phyloP scores from a whole-genome alignment of 306 rosid genomes.

The Glycyrrhiza uralensis region DNA sequence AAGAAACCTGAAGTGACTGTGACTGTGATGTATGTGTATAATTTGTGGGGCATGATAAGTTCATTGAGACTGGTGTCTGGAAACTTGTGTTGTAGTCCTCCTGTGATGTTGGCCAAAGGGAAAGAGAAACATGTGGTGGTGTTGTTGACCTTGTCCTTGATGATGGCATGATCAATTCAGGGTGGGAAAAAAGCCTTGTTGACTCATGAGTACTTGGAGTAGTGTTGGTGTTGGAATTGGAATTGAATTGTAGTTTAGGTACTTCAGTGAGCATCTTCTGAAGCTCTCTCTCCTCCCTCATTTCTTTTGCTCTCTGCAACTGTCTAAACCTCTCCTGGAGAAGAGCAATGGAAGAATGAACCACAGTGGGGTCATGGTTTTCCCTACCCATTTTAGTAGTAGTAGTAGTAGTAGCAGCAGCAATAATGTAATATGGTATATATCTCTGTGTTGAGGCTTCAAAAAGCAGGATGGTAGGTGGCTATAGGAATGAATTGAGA shows the following conservation, averaged over 20 bases:
- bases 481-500: too few relatives aligned
- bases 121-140: slow-evolving; percentile 57
- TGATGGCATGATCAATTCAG: slow-evolving; percentile 35
- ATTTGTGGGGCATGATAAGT: slow-evolving; percentile 29
- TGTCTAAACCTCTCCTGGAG: slow-evolving; percentile 88
- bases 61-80: slow-evolving; percentile 32
- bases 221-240: slow-evolving; percentile 12
- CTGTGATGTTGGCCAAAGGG: slow-evolving; percentile 60
- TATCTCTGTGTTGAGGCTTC: not conserved
- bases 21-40: slow-evolving; percentile 25
- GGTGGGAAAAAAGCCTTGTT: slow-evolving; percentile 33
- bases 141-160: slow-evolving; percentile 24
- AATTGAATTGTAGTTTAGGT: slow-evolving; percentile 37
- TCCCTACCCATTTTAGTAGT: slow-evolving; percentile 45
- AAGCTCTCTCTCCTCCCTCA: slow-evolving; percentile 79
- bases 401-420: not conserved
- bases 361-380: slow-evolving; percentile 33
- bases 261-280: slow-evolving; percentile 34
- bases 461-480: not conserved
- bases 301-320: slow-evolving; percentile 75
- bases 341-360: slow-evolving; percentile 73
- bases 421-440: not conserved
- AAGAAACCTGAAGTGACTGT: slow-evolving; percentile 13
- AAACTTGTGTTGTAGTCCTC: slow-evolving; percentile 1
- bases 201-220: slow-evolving; percentile 3